Evolutionary conservation across 306 rosid genomes (phyloP).

Genomic region (Fragaria vesca): DNA sequence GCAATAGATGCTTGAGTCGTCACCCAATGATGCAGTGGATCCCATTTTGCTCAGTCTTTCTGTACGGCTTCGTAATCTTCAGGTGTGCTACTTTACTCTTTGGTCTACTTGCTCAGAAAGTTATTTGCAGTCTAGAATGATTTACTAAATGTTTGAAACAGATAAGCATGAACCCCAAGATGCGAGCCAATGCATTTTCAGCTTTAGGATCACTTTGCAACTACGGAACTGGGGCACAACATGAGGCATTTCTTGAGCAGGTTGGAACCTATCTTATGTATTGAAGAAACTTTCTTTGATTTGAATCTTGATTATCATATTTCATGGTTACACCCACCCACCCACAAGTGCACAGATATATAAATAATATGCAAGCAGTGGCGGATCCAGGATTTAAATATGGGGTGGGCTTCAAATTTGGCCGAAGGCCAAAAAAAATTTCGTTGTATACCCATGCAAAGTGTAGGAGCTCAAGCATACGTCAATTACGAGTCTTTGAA

Average conservation of each 20-base stretch:
- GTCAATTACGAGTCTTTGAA: too few relatives aligned
- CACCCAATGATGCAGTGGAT: conserved; percentile 81
- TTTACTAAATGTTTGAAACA: conserved; percentile 28
- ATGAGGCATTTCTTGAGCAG: conserved; percentile 91
- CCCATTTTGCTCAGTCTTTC: conserved; percentile 86
- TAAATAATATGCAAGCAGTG: background rate
- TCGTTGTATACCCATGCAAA: too few relatives aligned
- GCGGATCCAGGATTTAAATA: too few relatives aligned
- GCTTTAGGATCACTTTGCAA: conserved; percentile 85
- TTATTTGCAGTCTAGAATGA: conserved; percentile 5
- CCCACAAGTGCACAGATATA: background rate
- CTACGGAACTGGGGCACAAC: conserved; percentile 63
- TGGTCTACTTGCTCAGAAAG: background rate
- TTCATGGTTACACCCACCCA: background rate
- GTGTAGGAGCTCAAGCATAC: too few relatives aligned
- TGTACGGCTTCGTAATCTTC: conserved; percentile 83
- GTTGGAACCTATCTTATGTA: conserved; percentile 32
- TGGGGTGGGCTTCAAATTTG: too few relatives aligned
- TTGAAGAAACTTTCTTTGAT: background rate
- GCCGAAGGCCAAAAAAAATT: too few relatives aligned
- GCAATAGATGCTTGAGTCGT: conserved; percentile 70
- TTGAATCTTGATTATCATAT: background rate
- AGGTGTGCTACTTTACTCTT: conserved; percentile 46
- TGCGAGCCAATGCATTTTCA: conserved; percentile 90
- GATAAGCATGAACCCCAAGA: conserved; percentile 64